Base-by-base conservation (phyloP, 495 filamentous ascomycete species). In the Podospora sp. region DNA sequence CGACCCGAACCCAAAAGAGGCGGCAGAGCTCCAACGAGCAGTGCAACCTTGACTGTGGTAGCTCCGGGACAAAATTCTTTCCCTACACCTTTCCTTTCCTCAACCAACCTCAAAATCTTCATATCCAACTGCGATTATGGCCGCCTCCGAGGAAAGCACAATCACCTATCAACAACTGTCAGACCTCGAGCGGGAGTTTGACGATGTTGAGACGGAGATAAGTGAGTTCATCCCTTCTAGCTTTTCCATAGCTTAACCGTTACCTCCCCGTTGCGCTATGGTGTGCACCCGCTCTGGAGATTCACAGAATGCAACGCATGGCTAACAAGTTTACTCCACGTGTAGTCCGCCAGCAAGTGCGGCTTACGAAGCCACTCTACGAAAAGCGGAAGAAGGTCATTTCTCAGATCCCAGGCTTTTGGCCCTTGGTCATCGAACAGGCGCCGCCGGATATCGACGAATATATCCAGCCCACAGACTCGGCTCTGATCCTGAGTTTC, bases 401-500 rank as follows among this genome's bases (percentile, higher is more conserved):
- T 65, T 77, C 84, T 63, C 79, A 86, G 71, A 93, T 96, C 73
- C 82, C 82, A 33, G 86, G 91, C 81, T 97, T 97, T 87, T 97
- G 94, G 94, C 81, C 90, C 29, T 83, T 94, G 66, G 92, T 97
- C 51, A 81, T 97, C 73, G 90, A 94, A 75, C 89, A 92, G 78
- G 88, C 92, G 6, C 92, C 93, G 1, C 82, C 83, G 27, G 90
- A 96, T 61, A 86, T 97, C 68, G 93, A 96, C 77, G 89, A 92
- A 75, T 90, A 86, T 79, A 91, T 97, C 72, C 89, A 91, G 66
- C 88, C 91, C 21, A 83, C 84, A 29, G 94, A 97, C 80, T 88
- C 89, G 14, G 83, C 79, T 2, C 75, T 91, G 26, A 82, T 97
- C 40, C 81, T 88, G 57, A 79, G 82, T 25, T 81, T 81, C 33